Conservation (phyloP, 2,329 filamentous ascomycete genomes). For the Calonectria henricotiae region DNA sequence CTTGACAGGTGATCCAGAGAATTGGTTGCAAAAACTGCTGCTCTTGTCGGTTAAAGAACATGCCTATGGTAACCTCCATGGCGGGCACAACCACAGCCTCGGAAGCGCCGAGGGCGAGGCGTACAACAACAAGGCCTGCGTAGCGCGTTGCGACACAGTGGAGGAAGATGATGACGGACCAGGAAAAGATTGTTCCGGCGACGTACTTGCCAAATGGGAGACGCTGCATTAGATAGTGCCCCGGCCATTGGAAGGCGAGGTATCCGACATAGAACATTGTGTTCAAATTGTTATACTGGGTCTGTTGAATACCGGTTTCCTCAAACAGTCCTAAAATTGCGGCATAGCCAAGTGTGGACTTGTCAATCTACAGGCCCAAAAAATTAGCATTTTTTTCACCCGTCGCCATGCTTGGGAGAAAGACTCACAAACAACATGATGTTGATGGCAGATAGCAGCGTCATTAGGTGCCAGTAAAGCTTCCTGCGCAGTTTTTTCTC, state of each 20-base stretch:
- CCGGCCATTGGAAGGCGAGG: conserved; percentile 57
- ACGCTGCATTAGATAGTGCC: conserved; percentile 60
- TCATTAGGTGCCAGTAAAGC: conserved; percentile 55
- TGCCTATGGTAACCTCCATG: conserved; percentile 61
- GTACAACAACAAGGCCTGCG: conserved; percentile 57
- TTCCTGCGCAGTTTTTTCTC: conserved; percentile 55
- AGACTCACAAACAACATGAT: conserved; percentile 57
- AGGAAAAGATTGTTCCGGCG: conserved; percentile 54
- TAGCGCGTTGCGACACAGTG: conserved; percentile 59
- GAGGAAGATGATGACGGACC: conserved; percentile 59
- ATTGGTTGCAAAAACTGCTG: conserved; percentile 56
- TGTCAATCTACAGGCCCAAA: conserved; percentile 55
- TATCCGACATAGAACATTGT: conserved; percentile 62
- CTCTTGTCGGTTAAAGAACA: conserved; percentile 60
- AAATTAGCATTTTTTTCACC: background rate
- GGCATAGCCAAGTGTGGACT: conserved; percentile 59
- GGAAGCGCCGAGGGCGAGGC: conserved; percentile 57
- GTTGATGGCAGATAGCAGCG: conserved; percentile 55
- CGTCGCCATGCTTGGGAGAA: no score
- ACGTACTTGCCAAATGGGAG: conserved; percentile 60
- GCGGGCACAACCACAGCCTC: conserved; percentile 60
- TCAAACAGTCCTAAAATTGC: conserved; percentile 60
- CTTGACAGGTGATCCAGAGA: conserved; percentile 56
- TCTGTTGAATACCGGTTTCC: conserved; percentile 58
- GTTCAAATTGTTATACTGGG: conserved; percentile 60